Conservation (phyloP, 2,329 filamentous ascomycete genomes). For the Penicillium glabrum region DNA sequence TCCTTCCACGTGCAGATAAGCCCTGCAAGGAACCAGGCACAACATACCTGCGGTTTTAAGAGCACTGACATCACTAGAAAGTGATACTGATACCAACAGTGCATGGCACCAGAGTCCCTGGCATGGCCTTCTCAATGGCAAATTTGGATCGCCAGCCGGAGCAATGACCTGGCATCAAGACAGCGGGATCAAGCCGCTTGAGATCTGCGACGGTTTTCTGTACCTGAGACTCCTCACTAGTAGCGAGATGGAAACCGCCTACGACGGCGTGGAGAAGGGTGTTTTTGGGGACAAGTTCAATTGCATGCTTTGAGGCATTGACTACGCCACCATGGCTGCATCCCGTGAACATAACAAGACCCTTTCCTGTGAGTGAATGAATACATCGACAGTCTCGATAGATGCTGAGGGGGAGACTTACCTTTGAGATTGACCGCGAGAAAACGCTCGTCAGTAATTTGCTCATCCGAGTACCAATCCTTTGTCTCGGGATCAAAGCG, state of each 20-base stretch:
- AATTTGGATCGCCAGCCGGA: slow-evolving; percentile 58
- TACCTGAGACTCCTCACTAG: slow-evolving; percentile 45
- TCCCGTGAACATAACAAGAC: slow-evolving; percentile 57
- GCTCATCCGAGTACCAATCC: slow-evolving; percentile 50
- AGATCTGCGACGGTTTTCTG: slow-evolving; percentile 50
- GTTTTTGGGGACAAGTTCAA: slow-evolving; percentile 37
- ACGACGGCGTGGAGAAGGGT: slow-evolving; percentile 52
- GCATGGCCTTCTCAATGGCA: slow-evolving; percentile 53
- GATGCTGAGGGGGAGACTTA: slow-evolving; percentile 10
- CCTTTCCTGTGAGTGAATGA: slow-evolving; percentile 41
- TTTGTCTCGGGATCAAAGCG: slow-evolving; percentile 41
- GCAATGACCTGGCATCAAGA: slow-evolving; percentile 57
- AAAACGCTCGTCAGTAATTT: slow-evolving; percentile 55
- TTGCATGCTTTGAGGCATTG: slow-evolving; percentile 51
- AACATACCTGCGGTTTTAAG: not conserved
- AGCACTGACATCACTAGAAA: slow-evolving; percentile 26
- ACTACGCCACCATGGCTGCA: slow-evolving; percentile 59
- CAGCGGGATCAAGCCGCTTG: slow-evolving; percentile 46
- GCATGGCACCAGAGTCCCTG: slow-evolving; percentile 51
- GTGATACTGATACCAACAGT: slow-evolving; percentile 50
- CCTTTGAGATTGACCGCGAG: slow-evolving; percentile 56
- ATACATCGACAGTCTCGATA: not conserved
- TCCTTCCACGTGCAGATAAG: slow-evolving; percentile 16
- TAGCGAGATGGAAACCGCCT: slow-evolving; percentile 56
- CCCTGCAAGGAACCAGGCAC: slow-evolving; percentile 12